phyloP scores from a whole-genome alignment of 257 asterid genomes.

The Orobanche coerulescens region DNA sequence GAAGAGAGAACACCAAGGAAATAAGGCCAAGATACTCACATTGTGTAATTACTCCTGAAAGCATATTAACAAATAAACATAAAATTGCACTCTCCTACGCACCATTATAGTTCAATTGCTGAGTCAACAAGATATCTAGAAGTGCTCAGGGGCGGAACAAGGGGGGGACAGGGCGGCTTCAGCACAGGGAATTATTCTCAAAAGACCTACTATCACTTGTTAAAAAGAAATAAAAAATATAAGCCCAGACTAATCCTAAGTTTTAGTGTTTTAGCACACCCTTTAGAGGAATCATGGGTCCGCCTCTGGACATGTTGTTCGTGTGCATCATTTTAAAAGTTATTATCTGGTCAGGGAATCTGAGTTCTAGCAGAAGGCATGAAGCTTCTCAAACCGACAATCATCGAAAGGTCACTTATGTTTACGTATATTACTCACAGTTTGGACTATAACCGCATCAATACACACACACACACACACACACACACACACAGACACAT shows the following conservation, averaged over 20 bases:
- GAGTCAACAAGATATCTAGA: background rate
- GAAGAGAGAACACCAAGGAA: slow-evolving; percentile 11
- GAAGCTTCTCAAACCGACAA: background rate
- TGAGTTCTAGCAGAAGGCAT: background rate
- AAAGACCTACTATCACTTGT: too few species aligned
- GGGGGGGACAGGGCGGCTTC: too few species aligned
- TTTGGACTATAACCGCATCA: background rate
- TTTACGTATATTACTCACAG: background rate
- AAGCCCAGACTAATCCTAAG: too few species aligned
- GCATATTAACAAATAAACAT: background rate
- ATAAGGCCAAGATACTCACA: background rate
- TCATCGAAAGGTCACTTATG: background rate
- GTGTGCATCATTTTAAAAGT: background rate
- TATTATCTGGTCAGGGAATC: background rate
- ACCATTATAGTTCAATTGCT: background rate
- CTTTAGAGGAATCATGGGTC: too few species aligned
- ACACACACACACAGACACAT: too few species aligned
- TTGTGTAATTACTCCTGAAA: background rate
- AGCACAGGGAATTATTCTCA: too few species aligned
- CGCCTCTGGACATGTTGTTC: background rate
- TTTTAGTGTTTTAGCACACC: too few species aligned
- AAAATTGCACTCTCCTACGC: background rate
- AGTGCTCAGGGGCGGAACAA: too few species aligned
- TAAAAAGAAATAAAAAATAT: too few species aligned
- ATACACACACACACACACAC: background rate